These are phyloP conservation scores for Cyphellophora europaea DNA, from an alignment of 2,329 filamentous ascomycete species.

Conservation along the genomic window DNA sequence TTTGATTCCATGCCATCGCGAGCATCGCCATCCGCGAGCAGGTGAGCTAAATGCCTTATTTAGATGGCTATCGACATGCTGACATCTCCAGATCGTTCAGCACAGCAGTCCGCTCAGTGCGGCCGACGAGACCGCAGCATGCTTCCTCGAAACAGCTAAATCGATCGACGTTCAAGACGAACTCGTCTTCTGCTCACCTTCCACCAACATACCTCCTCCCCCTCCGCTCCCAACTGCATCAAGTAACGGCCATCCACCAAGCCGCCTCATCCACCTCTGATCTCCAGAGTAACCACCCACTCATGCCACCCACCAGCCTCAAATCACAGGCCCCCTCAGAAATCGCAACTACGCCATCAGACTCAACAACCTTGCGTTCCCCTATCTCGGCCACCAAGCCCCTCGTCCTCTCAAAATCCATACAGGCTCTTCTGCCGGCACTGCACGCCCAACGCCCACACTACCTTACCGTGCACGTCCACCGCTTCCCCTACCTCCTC, in stretches of 20 bases:
- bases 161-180: no score
- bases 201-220: slow-evolving; percentile 20
- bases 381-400: slow-evolving; percentile 21
- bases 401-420: slow-evolving; percentile 30
- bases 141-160: no score
- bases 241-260: slow-evolving; percentile 16
- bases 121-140: no score
- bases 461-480: slow-evolving; percentile 39
- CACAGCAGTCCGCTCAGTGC: slow-evolving; percentile 1
- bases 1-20: slow-evolving; percentile 20
- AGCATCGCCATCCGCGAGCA: slow-evolving; percentile 3
- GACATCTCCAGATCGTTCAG: background rate
- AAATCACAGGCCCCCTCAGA: slow-evolving; percentile 9
- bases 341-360: slow-evolving; percentile 9
- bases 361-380: slow-evolving; percentile 10
- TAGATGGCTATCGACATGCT: no score
- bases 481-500: slow-evolving; percentile 40
- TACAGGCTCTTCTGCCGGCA: slow-evolving; percentile 33
- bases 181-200: slow-evolving; percentile 1
- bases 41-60: no score
- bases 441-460: slow-evolving; percentile 35
- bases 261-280: slow-evolving; percentile 19
- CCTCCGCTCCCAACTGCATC: slow-evolving; percentile 33
- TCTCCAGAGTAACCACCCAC: slow-evolving; percentile 22
- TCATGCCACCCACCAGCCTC: slow-evolving; percentile 23